Conservation (phyloP, 1,284 basidiomycete genomes). For the Irpex rosettiformis region DNA sequence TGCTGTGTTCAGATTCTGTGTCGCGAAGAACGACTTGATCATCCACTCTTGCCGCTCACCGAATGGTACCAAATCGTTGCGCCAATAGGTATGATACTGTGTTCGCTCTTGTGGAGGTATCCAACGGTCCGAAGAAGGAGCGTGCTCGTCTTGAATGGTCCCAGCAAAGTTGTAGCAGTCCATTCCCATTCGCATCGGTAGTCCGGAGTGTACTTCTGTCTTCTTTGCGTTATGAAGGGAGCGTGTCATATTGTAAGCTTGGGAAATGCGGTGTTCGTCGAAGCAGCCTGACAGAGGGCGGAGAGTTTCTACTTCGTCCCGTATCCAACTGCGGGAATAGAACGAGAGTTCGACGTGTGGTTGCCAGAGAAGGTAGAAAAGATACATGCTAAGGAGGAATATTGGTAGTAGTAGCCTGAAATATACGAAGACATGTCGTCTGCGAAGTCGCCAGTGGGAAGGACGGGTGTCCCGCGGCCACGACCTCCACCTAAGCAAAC, state of each 20-base stretch:
- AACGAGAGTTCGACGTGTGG: slow-evolving; percentile 79
- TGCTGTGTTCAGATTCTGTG: slow-evolving; percentile 66
- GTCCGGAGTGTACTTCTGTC: slow-evolving; percentile 74
- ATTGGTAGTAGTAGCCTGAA: slow-evolving; percentile 11
- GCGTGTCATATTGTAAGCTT: slow-evolving; percentile 67
- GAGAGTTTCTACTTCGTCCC: slow-evolving; percentile 62
- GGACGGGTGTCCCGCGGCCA: too few relatives aligned
- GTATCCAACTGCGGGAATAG: slow-evolving; percentile 74
- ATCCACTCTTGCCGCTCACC: slow-evolving; percentile 81
- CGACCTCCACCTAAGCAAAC: too few relatives aligned
- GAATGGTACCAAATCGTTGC: slow-evolving; percentile 77
- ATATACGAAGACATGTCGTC: slow-evolving; percentile 10
- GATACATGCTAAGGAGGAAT: slow-evolving; percentile 20
- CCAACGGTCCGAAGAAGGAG: slow-evolving; percentile 4
- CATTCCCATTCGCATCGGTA: slow-evolving; percentile 71
- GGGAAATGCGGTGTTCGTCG: slow-evolving; percentile 50
- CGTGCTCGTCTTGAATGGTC: slow-evolving; percentile 47
- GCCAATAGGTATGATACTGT: slow-evolving; percentile 89
- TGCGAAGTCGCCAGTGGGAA: too few relatives aligned
- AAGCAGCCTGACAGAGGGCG: slow-evolving; percentile 74
- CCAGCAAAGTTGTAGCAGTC: slow-evolving; percentile 89
- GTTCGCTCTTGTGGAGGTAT: slow-evolving; percentile 42
- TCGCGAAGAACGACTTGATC: slow-evolving; percentile 88
- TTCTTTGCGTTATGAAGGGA: slow-evolving; percentile 55
- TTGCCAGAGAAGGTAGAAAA: slow-evolving; percentile 56